Evolutionary conservation across 176 grass and related monocot species (phyloP).

Genomic region (Carex parvula): DNA sequence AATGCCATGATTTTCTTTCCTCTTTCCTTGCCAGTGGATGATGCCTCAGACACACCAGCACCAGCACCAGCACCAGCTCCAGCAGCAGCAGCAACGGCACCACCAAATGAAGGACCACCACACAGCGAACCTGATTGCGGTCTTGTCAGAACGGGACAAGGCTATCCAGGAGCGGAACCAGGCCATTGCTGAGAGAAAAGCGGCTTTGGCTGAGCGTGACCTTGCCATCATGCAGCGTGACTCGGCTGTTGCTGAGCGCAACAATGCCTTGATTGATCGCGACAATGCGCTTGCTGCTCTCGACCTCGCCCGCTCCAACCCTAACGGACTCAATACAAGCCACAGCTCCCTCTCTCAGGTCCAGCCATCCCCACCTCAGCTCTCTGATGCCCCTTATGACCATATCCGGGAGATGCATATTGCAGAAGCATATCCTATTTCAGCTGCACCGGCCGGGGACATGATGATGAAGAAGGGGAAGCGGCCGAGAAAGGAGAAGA

Average conservation of each 20-base stretch:
- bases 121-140: constrained; percentile 51
- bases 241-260: constrained; percentile 66
- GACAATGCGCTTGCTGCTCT: constrained; percentile 70
- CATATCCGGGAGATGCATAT: constrained; percentile 75
- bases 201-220: constrained; percentile 70
- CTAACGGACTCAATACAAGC: constrained; percentile 44
- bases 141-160: constrained; percentile 70
- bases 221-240: constrained; percentile 72
- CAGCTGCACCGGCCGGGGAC: constrained; percentile 28
- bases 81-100: constrained; percentile 10
- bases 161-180: constrained; percentile 71
- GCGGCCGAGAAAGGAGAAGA: constrained; percentile 55
- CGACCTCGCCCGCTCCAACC: constrained; percentile 49
- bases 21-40: constrained; percentile 66
- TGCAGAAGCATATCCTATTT: constrained; percentile 68
- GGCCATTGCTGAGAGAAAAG: constrained; percentile 83
- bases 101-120: constrained; percentile 63
- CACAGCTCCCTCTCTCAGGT: constrained; percentile 50
- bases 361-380: constrained; percentile 53
- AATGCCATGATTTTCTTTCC: not conserved
- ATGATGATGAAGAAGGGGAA: constrained; percentile 48
- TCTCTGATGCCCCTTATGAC: constrained; percentile 80
- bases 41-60: constrained; percentile 51
- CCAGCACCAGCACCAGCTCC: not conserved
- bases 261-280: no score